A percentile compares a stretch with the other conserved stretches of the same genome.
These are phyloP conservation scores for Tricholomella constricta DNA, from an alignment of 768 basidiomycete species.

Conservation along the genomic window DNA sequence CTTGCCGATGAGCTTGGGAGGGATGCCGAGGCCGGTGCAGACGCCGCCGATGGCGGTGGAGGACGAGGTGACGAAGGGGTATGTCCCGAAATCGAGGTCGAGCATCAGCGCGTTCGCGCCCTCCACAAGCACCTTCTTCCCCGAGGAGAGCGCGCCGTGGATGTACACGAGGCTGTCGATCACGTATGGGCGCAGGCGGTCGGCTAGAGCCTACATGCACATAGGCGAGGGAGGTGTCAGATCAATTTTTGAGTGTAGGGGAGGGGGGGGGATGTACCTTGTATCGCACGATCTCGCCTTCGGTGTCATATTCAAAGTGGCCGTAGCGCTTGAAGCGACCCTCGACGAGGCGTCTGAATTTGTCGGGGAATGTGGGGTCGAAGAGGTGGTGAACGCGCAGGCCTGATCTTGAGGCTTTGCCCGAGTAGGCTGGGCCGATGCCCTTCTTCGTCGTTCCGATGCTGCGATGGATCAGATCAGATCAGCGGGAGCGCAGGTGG, in stretches of 20 bases:
- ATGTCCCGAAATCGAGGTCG: conserved; percentile 97
- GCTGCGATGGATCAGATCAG: conserved; percentile 42
- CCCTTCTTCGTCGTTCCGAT: conserved; percentile 99
- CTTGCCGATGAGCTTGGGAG: conserved; percentile 84
- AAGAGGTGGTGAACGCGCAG: conserved; percentile 96
- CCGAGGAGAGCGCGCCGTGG: conserved; percentile 72
- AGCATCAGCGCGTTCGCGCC: conserved; percentile 99
- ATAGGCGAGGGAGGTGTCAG: neutral
- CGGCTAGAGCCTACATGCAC: conserved; percentile 67
- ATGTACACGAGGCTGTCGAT: conserved; percentile 86
- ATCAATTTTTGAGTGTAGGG: neutral
- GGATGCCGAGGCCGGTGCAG: conserved; percentile 96
- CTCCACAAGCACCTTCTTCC: conserved; percentile 88
- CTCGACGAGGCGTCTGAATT: conserved; percentile 95
- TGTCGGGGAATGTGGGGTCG: conserved; percentile 81
- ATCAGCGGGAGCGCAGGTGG: neutral
- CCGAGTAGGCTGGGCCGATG: conserved; percentile 98
- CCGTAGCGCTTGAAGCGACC: conserved; percentile 98
- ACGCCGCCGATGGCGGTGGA: conserved; percentile 94
- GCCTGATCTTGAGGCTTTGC: conserved; percentile 95
- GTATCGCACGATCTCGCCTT: conserved; percentile 92
- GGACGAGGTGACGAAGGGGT: conserved; percentile 96
- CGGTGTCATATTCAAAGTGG: conserved; percentile 97
- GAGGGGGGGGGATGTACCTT: conserved; percentile 50
- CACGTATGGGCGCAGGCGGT: conserved; percentile 84